These are phyloP conservation scores for Chytriomyces confervae DNA, from an alignment of 192 early-diverging fungal genomes.

Conservation along the genomic window DNA sequence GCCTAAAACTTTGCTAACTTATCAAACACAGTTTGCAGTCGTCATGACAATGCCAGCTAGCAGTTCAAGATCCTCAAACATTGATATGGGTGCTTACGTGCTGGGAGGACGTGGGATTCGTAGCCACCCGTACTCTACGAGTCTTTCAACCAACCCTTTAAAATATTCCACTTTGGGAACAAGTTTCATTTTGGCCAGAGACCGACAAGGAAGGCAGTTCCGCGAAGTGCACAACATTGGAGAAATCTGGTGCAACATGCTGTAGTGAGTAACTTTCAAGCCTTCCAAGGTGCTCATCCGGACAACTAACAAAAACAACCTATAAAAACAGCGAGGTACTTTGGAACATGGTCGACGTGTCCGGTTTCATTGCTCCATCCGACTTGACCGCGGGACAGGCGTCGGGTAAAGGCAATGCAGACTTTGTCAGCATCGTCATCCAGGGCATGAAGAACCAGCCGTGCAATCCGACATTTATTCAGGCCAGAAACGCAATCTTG, in stretches of 20 bases:
- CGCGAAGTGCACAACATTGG: constrained; percentile 65
- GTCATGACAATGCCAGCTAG: background rate
- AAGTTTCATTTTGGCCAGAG: background rate
- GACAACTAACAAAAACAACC: constrained; percentile 5
- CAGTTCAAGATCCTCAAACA: background rate
- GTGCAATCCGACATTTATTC: constrained; percentile 54
- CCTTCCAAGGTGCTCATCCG: background rate
- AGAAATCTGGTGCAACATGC: constrained; percentile 58
- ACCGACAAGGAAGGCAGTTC: background rate
- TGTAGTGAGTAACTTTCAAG: background rate
- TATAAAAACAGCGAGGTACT: constrained; percentile 77
- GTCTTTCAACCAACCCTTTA: background rate
- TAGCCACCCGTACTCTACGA: background rate
- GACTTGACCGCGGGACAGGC: background rate
- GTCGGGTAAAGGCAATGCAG: constrained; percentile 9
- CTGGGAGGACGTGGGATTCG: background rate
- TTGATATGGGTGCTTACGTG: background rate
- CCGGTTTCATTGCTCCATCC: background rate
- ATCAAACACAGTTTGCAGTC: background rate
- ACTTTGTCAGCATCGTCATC: constrained; percentile 38
- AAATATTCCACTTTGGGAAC: constrained; percentile 2
- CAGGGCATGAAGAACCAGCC: constrained; percentile 60
- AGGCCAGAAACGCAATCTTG: background rate
- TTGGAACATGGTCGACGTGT: constrained; percentile 56
- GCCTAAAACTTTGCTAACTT: background rate